Evolutionary conservation across 768 basidiomycete species (phyloP).

Genomic region (Pholiota molesta): DNA sequence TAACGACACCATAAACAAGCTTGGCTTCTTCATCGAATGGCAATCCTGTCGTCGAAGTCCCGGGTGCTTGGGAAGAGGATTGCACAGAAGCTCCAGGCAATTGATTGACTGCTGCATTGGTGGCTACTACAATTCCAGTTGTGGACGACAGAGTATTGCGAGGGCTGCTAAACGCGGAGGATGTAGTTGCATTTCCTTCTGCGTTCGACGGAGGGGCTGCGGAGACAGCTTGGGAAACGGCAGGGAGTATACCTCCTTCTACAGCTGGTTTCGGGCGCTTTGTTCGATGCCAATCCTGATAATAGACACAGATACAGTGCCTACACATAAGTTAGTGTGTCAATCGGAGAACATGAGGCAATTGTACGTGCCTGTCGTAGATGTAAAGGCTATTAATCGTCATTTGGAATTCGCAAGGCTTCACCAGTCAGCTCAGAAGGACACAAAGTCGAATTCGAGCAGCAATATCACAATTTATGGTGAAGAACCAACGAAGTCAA

Average conservation of each 20-base stretch:
- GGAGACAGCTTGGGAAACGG: conserved; percentile 72
- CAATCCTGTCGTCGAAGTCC: conserved; percentile 55
- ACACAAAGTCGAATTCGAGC: too few species aligned
- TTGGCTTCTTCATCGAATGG: conserved; percentile 98
- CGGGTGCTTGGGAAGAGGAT: conserved; percentile 30
- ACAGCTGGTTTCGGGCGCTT: conserved; percentile 72
- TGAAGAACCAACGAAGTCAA: not conserved
- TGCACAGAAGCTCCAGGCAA: conserved; percentile 41
- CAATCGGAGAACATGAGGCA: not conserved
- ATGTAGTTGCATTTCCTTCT: conserved; percentile 32
- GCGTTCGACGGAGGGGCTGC: conserved; percentile 34
- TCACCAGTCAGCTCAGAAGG: not conserved
- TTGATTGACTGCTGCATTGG: conserved; percentile 42
- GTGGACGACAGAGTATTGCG: conserved; percentile 66
- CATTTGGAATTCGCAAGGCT: conserved; percentile 44
- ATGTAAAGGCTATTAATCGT: conserved; percentile 94
- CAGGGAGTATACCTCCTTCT: conserved; percentile 75
- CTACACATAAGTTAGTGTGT: conserved; percentile 40
- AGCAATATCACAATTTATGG: too few species aligned
- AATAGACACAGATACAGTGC: conserved; percentile 92
- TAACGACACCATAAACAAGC: conserved; percentile 93
- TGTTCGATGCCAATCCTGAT: conserved; percentile 92
- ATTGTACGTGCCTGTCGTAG: conserved; percentile 72
- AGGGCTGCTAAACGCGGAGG: conserved; percentile 55
- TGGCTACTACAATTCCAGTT: conserved; percentile 72